A percentile compares a stretch with the other conserved stretches of the same genome.
Conservation (phyloP, 129 eudicot genomes). For the Gnaphalium uliginosum region DNA sequence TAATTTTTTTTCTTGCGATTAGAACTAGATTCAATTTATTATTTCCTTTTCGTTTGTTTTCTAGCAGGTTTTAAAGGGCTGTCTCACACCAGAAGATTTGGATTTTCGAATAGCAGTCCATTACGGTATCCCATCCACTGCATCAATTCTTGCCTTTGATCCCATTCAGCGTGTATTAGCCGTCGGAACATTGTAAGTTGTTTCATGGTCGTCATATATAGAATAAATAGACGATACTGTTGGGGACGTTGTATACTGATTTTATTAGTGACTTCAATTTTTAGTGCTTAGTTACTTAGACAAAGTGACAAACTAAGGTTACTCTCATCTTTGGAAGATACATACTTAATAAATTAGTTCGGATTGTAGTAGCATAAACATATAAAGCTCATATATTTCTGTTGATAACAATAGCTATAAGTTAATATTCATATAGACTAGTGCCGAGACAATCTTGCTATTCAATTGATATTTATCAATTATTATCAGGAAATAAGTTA, state of each 20-base stretch:
- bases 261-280: not conserved
- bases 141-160: slow-evolving; percentile 86
- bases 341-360: not conserved
- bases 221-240: slow-evolving; percentile 4
- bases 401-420: not conserved
- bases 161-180: slow-evolving; percentile 88
- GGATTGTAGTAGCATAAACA: not conserved
- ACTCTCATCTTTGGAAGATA: not conserved
- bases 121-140: slow-evolving; percentile 84
- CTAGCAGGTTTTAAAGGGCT: slow-evolving; percentile 42
- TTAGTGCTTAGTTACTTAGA: not conserved
- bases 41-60: slow-evolving; percentile 15
- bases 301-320: slow-evolving; percentile 17
- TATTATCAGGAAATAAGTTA: too few species aligned
- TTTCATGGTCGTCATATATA: not conserved
- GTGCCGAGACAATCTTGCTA: too few species aligned
- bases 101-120: slow-evolving; percentile 61
- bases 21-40: not conserved
- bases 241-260: not conserved
- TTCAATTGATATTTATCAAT: too few species aligned
- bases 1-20: not conserved
- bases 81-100: slow-evolving; percentile 55
- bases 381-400: slow-evolving; percentile 7
- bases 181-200: slow-evolving; percentile 84
- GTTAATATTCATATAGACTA: not conserved